Conservation (phyloP, 345 rosid genomes). For the Pistacia vera region DNA sequence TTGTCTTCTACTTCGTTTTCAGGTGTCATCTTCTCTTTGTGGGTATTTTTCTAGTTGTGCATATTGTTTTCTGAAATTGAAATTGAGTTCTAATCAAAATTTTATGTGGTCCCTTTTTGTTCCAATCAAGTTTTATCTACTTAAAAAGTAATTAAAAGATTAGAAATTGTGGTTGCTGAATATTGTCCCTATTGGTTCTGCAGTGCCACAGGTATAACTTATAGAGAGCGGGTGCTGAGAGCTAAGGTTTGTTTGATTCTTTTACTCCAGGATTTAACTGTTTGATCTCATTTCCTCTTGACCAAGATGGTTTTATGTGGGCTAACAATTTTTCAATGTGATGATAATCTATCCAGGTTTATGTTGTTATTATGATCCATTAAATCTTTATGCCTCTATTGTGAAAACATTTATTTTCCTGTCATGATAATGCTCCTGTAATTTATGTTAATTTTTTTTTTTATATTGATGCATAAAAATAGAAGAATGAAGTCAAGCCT, state of each 20-base stretch:
- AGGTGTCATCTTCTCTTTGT: not conserved
- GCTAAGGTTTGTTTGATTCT: slow-evolving; percentile 68
- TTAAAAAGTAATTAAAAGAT: not conserved
- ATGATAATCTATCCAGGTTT: not conserved
- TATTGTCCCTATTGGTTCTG: slow-evolving; percentile 37
- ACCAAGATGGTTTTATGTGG: not conserved
- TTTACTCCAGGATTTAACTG: slow-evolving; percentile 4
- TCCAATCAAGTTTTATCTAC: not conserved
- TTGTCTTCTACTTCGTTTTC: not conserved
- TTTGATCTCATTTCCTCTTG: not conserved
- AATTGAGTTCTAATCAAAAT: slow-evolving; percentile 1
- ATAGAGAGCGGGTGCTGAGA: slow-evolving; percentile 99
- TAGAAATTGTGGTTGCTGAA: slow-evolving; percentile 34
- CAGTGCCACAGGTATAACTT: slow-evolving; percentile 88
- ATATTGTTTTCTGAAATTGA: not conserved
- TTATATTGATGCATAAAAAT: not conserved
- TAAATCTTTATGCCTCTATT: not conserved
- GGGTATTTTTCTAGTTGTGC: not conserved
- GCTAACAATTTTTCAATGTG: not conserved
- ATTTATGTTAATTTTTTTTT: not conserved
- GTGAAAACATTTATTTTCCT: not conserved
- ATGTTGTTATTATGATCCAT: not conserved
- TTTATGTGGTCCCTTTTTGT: not conserved
- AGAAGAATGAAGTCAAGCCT: not conserved
- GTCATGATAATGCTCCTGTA: not conserved